Percentiles rank a stretch among this genome's conserved stretches.
Conservation (phyloP, 2,329 filamentous ascomycete species). For the Aspergillus calidoustus region DNA sequence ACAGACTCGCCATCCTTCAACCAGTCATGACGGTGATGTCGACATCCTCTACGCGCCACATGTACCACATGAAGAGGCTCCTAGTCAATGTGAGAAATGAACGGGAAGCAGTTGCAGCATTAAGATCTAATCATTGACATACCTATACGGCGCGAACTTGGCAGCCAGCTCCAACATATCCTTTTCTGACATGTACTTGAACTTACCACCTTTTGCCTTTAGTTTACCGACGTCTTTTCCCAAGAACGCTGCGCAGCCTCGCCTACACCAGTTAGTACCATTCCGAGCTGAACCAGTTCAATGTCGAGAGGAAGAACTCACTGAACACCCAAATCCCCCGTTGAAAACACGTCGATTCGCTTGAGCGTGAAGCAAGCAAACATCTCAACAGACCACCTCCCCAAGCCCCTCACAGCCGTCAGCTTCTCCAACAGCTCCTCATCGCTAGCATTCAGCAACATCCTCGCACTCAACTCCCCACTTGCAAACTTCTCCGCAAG, state of each 20-base stretch:
- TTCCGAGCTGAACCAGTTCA: not conserved
- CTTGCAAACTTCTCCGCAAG: constrained; percentile 78
- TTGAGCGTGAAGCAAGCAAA: constrained; percentile 96
- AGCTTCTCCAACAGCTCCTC: constrained; percentile 83
- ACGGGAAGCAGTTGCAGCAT: not conserved
- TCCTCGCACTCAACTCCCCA: constrained; percentile 74
- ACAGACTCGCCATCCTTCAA: not conserved
- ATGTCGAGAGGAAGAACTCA: constrained; percentile 42
- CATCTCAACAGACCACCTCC: constrained; percentile 95
- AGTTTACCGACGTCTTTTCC: constrained; percentile 83
- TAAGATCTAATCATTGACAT: constrained; percentile 32
- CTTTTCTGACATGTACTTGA: constrained; percentile 95
- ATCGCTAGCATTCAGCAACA: constrained; percentile 79
- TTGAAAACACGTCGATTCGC: constrained; percentile 89
- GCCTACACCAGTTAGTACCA: constrained; percentile 43
- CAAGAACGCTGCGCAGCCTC: constrained; percentile 87
- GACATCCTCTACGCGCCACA: constrained; percentile 86
- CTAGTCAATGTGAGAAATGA: constrained; percentile 48
- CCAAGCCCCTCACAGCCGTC: constrained; percentile 83
- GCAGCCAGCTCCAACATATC: constrained; percentile 87
- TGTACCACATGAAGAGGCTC: constrained; percentile 97
- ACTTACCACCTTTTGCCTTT: constrained; percentile 82
- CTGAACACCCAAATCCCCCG: constrained; percentile 92
- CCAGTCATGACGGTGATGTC: constrained; percentile 62
- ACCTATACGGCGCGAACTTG: constrained; percentile 80